Percentiles rank a stretch among this genome's conserved stretches.
phyloP scores from a whole-genome alignment of 2,329 filamentous ascomycete genomes.

The Microascus cirrosus region DNA sequence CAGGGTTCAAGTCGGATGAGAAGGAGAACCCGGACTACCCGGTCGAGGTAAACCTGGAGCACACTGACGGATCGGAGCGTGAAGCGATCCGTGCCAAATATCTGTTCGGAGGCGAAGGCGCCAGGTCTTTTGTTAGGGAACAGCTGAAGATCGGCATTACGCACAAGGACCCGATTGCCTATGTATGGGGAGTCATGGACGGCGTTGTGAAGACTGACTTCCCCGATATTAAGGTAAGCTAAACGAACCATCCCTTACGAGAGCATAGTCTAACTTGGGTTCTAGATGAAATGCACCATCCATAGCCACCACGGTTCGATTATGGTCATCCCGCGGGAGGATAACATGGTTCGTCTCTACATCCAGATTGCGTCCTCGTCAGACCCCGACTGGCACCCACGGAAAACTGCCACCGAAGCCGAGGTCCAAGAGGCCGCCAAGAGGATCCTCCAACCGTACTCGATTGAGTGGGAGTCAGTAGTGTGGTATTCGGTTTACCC shows the following conservation, averaged over 20 bases:
- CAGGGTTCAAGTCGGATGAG: slow-evolving; percentile 48
- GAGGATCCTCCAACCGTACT: slow-evolving; percentile 54
- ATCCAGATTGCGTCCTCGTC: slow-evolving; percentile 56
- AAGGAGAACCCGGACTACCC: slow-evolving; percentile 54
- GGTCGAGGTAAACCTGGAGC: slow-evolving; percentile 66
- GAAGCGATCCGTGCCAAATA: slow-evolving; percentile 63
- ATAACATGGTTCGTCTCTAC: slow-evolving; percentile 53
- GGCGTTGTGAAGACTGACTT: slow-evolving; percentile 63
- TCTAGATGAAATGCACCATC: slow-evolving; percentile 61
- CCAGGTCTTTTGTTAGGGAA: slow-evolving; percentile 53
- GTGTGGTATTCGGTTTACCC: slow-evolving; percentile 72
- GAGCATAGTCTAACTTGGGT: slow-evolving; percentile 27
- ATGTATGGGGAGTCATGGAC: slow-evolving; percentile 71
- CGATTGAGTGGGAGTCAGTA: slow-evolving; percentile 53
- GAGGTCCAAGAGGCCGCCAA: slow-evolving; percentile 56
- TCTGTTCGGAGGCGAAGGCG: slow-evolving; percentile 61
- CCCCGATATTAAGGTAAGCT: slow-evolving; percentile 58
- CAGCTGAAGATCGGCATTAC: slow-evolving; percentile 60
- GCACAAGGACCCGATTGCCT: slow-evolving; percentile 56
- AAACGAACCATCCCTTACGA: no score
- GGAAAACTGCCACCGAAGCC: slow-evolving; percentile 50
- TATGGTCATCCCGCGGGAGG: slow-evolving; percentile 64
- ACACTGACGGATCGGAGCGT: slow-evolving; percentile 58
- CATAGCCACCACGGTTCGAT: slow-evolving; percentile 65
- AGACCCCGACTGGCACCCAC: slow-evolving; percentile 48